Evolutionary conservation across 192 early-diverging fungal species (phyloP), one percentile per base, ranked within the genome.

Genomic region (Phlyctochytrium planicorne): DNA sequence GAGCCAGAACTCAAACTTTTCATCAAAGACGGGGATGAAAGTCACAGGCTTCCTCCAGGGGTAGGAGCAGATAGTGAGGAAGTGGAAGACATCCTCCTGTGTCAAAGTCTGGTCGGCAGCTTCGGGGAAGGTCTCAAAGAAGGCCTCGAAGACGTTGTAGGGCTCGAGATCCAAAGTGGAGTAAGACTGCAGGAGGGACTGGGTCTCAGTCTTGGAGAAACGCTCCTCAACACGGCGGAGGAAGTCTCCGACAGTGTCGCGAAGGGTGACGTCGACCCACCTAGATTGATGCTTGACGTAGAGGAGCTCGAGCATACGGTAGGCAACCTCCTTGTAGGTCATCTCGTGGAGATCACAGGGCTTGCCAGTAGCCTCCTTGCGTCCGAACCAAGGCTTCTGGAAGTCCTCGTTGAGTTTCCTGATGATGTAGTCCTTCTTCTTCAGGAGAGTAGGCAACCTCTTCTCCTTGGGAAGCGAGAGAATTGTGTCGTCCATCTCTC

Each of bases 361-460:
- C 1, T 71, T 75, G 25, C 92, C 93, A 20, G 27, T 24, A 60
- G 53, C 37, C 1, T 32, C 52, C 81, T 95, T 96, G 65, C 79
- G 78, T 52, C 93, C 94, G 75, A 98, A 98, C 96, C 96, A 98
- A 23, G 91, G 90, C 80, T 95, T 92, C 80, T 94, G 92, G 80
- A 87, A 95, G 75, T 98, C 93, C 34, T 76, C 84, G 75, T 94
- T 94, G 36, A 98, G 82, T 10, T 90, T 85, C 60, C 86, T 72
- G 67, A 95, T 91, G 29, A 98, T 91, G 70, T 94, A 91, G 61
- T 90, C 90, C 84, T 91, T 89, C 80, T 90, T 92, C 57, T 88
- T 86, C 56, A 87, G 52, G 59, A 98, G 69, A 57, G 87, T 83
- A 56, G 84, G 71, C 17, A 88, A 36, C 59, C 89, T 90, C 78